A percentile compares a stretch with the other conserved stretches of the same genome.
These are phyloP conservation scores for Hypoxylon rickii DNA, from an alignment of 495 filamentous ascomycete genomes.

Conservation along the genomic window DNA sequence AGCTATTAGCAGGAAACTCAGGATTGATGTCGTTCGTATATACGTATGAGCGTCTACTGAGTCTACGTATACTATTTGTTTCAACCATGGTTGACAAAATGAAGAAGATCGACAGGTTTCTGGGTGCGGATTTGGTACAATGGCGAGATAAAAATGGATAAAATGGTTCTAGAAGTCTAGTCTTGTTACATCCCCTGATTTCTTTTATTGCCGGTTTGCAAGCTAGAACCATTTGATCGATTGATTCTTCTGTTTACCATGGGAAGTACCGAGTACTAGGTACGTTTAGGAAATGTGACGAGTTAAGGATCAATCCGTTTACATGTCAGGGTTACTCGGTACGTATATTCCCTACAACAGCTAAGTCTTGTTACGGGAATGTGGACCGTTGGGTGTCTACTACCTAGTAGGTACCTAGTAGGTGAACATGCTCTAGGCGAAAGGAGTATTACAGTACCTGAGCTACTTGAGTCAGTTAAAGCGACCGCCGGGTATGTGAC, in stretches of 20 bases:
- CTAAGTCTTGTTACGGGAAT: slow-evolving; percentile 22
- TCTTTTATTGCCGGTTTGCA: background rate
- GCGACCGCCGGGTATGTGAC: no score
- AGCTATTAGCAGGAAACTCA: background rate
- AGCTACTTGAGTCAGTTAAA: background rate
- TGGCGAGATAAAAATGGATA: slow-evolving; percentile 15
- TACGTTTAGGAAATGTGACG: background rate
- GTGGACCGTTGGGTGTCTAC: slow-evolving; percentile 12
- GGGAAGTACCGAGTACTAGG: slow-evolving; percentile 2
- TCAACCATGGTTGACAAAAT: slow-evolving; percentile 22
- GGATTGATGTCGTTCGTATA: background rate
- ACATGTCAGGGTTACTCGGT: background rate
- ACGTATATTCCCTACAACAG: slow-evolving; percentile 13
- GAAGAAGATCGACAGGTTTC: slow-evolving; percentile 21
- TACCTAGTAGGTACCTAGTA: no score
- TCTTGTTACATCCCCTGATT: slow-evolving; percentile 2
- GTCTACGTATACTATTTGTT: slow-evolving; percentile 5
- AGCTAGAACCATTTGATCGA: background rate
- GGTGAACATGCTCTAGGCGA: background rate
- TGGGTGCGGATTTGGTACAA: slow-evolving; percentile 10
- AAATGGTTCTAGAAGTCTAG: background rate
- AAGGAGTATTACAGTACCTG: background rate
- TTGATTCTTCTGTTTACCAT: background rate
- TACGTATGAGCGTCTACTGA: background rate
- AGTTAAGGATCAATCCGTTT: no score